phyloP scores from a whole-genome alignment of 768 basidiomycete genomes.

The Cyathus striatus region DNA sequence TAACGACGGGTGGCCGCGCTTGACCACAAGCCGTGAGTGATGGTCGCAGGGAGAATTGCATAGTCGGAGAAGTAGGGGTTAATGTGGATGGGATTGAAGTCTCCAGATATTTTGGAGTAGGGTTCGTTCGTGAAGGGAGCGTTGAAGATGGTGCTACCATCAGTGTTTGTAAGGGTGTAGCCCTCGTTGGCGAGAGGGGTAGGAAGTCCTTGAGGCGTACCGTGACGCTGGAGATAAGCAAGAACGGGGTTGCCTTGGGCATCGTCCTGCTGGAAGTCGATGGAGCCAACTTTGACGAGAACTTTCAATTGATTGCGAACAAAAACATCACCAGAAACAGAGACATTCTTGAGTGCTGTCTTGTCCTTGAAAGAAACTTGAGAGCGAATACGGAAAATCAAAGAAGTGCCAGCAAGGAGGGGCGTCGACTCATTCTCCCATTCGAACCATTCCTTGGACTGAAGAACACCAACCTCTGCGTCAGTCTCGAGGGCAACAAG shows the following conservation, averaged over 20 bases:
- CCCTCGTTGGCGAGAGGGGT: slow-evolving; percentile 80
- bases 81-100: slow-evolving; percentile 98
- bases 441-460: slow-evolving; percentile 97
- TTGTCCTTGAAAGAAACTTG: slow-evolving; percentile 91
- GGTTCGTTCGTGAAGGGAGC: slow-evolving; percentile 92
- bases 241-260: slow-evolving; percentile 91
- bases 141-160: slow-evolving; percentile 60
- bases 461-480: slow-evolving; percentile 82
- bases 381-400: slow-evolving; percentile 88
- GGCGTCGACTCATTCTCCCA: slow-evolving; percentile 85
- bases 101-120: slow-evolving; percentile 93
- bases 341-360: slow-evolving; percentile 73
- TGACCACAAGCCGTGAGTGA: slow-evolving; percentile 97
- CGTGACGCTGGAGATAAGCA: slow-evolving; percentile 90
- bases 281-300: slow-evolving; percentile 82
- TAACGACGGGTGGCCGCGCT: slow-evolving; percentile 91
- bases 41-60: slow-evolving; percentile 89
- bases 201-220: slow-evolving; percentile 69
- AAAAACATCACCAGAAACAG: slow-evolving; percentile 82
- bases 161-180: slow-evolving; percentile 71
- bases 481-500: slow-evolving; percentile 69
- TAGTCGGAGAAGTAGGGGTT: slow-evolving; percentile 98
- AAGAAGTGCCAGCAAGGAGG: slow-evolving; percentile 71
- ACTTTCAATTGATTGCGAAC: slow-evolving; percentile 85
- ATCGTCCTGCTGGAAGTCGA: slow-evolving; percentile 84